phyloP scores from a whole-genome alignment of 768 basidiomycete species.

The Ramaria rubella region DNA sequence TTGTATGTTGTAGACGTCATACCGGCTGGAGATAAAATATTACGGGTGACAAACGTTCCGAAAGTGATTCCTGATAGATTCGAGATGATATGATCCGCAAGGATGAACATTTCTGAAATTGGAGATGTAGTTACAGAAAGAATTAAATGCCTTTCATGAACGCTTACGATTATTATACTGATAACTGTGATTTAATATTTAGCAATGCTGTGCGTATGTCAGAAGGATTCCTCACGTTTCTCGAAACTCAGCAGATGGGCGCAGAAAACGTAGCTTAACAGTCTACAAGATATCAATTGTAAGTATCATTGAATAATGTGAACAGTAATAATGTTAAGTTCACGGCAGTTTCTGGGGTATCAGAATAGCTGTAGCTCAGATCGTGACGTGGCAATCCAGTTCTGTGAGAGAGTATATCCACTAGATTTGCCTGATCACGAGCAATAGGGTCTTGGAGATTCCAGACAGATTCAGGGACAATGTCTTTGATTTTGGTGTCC shows the following conservation, averaged over 20 bases:
- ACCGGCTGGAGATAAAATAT: slow-evolving; percentile 34
- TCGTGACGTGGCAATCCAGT: slow-evolving; percentile 37
- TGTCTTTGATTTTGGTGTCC: slow-evolving; percentile 31
- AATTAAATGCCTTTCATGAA: background rate
- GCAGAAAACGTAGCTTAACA: background rate
- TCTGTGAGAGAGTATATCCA: slow-evolving; percentile 35
- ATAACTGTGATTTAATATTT: background rate
- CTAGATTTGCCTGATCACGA: slow-evolving; percentile 28
- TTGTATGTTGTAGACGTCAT: slow-evolving; percentile 39
- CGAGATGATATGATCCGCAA: slow-evolving; percentile 21
- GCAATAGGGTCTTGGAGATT: slow-evolving; percentile 36
- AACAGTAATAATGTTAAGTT: background rate
- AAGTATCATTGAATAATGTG: too few relatives aligned
- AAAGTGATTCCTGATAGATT: slow-evolving; percentile 29
- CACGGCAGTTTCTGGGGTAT: slow-evolving; percentile 22
- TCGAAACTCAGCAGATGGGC: slow-evolving; percentile 4
- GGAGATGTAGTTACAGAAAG: background rate
- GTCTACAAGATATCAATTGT: too few relatives aligned
- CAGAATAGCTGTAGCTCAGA: slow-evolving; percentile 23
- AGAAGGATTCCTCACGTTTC: background rate
- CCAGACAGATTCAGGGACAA: slow-evolving; percentile 37
- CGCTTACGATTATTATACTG: slow-evolving; percentile 9
- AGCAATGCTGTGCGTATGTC: background rate
- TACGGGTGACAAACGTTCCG: slow-evolving; percentile 34
- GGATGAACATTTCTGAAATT: background rate